Base-by-base conservation (phyloP, 139 green algal species). In the Diplosphaera chodatii region DNA sequence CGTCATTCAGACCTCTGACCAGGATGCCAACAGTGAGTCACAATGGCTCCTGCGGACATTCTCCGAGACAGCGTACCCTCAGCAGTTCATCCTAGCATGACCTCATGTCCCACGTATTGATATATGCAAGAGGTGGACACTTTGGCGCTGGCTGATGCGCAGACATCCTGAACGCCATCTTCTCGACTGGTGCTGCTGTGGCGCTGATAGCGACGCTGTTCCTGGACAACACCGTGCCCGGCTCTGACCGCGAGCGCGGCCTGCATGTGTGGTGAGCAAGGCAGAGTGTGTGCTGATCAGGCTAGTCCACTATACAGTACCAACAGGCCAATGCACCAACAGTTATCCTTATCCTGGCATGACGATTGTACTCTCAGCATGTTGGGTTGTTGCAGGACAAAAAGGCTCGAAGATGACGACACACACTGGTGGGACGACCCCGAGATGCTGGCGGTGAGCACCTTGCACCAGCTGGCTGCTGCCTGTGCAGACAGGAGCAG, bases 211-310 rank as follows among this genome's bases (percentile, higher is more conserved):
- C 83, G 0, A 82, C 85, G 25, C 68, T 91, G 67, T 62, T 91
- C n/a, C 73, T 92, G 34, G 87, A 91, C 76, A 86, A 87, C 72
- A 85, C 78, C 13, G 78, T 91, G 22, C 74, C 79, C 0, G 75
- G 63, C 22, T 76, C 64, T 10, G 32, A 30, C 28, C 55, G 64
- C 37, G 72, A 85, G 76, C 37, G 80, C 21, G 80, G 80, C 15
- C 68, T 85, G 70, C 71, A 77, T 29, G 66, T 63, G 28, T 81
- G 75, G 78, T 32, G 22, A 20, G 64, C 32, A n/a, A n/a, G n/a
- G n/a, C n/a, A n/a, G n/a, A n/a, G n/a, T n/a, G n/a, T n/a, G n/a
- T n/a, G n/a, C n/a, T n/a, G n/a, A n/a, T n/a, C n/a, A n/a, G n/a
- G n/a, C n/a, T n/a, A n/a, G n/a, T n/a, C n/a, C n/a, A n/a, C n/a